Percentiles rank a stretch among this genome's conserved stretches.
Conservation (phyloP, 2,329 filamentous ascomycete species). For the Phyllosticta citriasiana region DNA sequence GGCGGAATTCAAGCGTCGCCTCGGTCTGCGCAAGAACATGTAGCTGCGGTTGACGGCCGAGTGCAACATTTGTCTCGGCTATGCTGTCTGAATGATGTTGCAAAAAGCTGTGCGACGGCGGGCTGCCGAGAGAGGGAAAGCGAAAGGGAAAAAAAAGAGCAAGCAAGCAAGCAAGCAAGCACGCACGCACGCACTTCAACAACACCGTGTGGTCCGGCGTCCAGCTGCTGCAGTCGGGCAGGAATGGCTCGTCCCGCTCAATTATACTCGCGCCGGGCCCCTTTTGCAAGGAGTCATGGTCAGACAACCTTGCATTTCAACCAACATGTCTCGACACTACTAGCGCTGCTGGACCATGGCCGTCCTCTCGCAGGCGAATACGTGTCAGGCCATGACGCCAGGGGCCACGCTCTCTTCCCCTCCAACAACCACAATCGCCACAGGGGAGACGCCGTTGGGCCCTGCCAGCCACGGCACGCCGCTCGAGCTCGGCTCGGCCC, state of each 20-base stretch:
- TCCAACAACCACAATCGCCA: conserved; percentile 2
- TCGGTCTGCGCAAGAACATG: conserved; percentile 10
- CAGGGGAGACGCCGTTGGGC: conserved; percentile 5
- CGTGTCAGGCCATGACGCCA: conserved; percentile 6
- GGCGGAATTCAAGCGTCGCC: background rate
- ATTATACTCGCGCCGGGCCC: background rate
- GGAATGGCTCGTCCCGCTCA: background rate
- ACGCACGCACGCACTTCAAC: no score
- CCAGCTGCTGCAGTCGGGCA: background rate
- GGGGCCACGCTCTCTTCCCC: background rate
- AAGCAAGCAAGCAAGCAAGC: background rate
- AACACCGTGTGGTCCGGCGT: background rate
- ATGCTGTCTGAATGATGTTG: background rate
- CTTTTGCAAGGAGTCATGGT: background rate
- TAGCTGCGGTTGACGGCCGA: conserved; percentile 6
- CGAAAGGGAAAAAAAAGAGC: background rate
- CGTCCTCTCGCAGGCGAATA: conserved; percentile 3
- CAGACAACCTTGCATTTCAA: background rate
- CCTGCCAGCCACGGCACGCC: conserved; percentile 1
- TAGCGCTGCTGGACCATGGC: background rate
- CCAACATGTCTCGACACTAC: background rate
- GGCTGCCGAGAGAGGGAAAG: background rate
- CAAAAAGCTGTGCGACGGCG: background rate
- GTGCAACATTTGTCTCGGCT: conserved; percentile 5
- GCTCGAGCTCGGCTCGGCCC: conserved; percentile 9